Percentiles rank a stretch among this genome's conserved stretches.
Evolutionary conservation across 306 rosid genomes (phyloP).

Genomic region (Cicer bijugum): DNA sequence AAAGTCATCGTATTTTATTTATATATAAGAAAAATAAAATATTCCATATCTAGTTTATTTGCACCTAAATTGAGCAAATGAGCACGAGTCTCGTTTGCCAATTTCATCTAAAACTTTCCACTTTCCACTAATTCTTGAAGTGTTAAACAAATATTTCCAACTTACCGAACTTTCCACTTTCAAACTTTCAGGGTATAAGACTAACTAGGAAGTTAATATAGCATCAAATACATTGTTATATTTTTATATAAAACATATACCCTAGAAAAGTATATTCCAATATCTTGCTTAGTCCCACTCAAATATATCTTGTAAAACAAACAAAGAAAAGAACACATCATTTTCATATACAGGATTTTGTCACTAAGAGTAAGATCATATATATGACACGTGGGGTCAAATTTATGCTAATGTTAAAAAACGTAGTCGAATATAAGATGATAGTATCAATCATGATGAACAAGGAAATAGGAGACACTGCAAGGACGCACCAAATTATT

Average conservation of each 20-base stretch:
- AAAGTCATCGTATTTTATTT: too few species aligned
- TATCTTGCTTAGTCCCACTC: constrained; percentile 26
- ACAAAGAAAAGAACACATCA: constrained; percentile 13
- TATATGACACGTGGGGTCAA: constrained; percentile 13
- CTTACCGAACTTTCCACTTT: background rate
- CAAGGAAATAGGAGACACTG: background rate
- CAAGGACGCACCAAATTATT: constrained; percentile 25
- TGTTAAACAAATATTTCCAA: background rate
- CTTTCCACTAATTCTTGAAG: background rate
- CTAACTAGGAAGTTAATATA: background rate
- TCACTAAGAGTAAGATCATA: background rate
- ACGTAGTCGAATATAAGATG: constrained; percentile 21
- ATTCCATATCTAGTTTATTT: too few species aligned
- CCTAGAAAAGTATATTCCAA: background rate
- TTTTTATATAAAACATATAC: background rate
- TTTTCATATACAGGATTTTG: background rate
- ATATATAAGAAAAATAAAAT: too few species aligned
- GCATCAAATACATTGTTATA: background rate
- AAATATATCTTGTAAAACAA: background rate
- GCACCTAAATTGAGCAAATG: too few species aligned
- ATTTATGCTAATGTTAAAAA: constrained; percentile 18
- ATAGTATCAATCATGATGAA: constrained; percentile 25
- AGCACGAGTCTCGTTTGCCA: too few species aligned
- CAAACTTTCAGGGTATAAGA: background rate
- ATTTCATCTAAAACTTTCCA: too few species aligned